These are phyloP conservation scores for Dendrobium officinale DNA, from an alignment of 106 monocot species.

Conservation along the genomic window DNA sequence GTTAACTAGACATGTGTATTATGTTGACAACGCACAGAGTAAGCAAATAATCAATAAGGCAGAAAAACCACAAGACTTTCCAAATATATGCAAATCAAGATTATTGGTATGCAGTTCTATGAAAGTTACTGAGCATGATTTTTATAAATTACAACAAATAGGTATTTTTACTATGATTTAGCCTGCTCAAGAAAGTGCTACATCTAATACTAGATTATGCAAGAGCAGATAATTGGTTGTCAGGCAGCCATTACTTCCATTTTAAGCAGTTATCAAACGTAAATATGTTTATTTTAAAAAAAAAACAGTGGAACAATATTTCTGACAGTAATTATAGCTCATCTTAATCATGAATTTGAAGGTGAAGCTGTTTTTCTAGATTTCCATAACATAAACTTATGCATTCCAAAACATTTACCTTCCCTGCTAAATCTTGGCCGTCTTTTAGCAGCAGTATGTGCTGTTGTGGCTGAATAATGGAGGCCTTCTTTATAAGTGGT, in stretches of 20 bases:
- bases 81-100: neutral
- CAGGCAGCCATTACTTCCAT: neutral
- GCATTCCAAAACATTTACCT: constrained; percentile 28
- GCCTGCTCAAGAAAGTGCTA: neutral
- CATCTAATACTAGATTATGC: neutral
- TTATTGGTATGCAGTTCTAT: neutral
- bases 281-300: neutral
- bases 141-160: neutral
- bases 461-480: constrained; percentile 12
- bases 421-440: constrained; percentile 24
- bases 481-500: constrained; percentile 9
- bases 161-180: neutral
- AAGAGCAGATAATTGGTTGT: neutral
- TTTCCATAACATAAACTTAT: neutral
- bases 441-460: constrained; percentile 38
- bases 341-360: neutral
- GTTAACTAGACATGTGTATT: neutral
- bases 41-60: neutral
- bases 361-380: neutral
- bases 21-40: neutral
- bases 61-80: too few relatives aligned
- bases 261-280: neutral
- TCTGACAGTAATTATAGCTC: neutral
- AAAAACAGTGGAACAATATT: neutral
- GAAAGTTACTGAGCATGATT: neutral